Evolutionary conservation across 352 stramenopile genomes (phyloP), one percentile per base, ranked within the genome.

Genomic region (Elongisporangium undulatum): DNA sequence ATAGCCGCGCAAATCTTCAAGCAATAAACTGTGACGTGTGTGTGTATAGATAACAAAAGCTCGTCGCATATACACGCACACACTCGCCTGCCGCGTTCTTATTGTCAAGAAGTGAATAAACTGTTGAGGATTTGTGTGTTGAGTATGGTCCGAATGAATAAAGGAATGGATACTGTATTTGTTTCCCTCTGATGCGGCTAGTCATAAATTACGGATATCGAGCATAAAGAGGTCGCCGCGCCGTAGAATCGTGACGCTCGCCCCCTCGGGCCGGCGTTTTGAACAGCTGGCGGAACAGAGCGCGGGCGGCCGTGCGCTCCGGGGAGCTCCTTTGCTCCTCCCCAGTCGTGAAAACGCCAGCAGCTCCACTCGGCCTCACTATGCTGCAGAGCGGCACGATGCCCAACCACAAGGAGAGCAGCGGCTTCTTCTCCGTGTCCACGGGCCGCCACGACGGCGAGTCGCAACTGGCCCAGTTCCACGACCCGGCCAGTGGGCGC

Each of bases 401-500:
- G 23, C 60, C 23, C 2, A 26, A 26, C 5, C 23, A 2, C 23
- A 26, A 26, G 23, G 23, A 26, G 2, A 5, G 23, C 23, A 26
- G 2, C 23, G 5, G 23, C 23, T 26, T 26, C 23, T 26, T 26
- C 23, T 5, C 2, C 23, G 23, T 26, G 23, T 5, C 23, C 23
- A 26, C 23, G 5, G 5, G 23, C 23, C 23, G 23, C 23, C 2
- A 5, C 2, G 23, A 26, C 23, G 23, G 5, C 23, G 23, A 26
- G 50, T 22, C 68, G 61, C 59, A 62, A 41, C 38, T 23, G 55
- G 49, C 56, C 38, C 55, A 59, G 23, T 70, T 67, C 17, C 59
- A 58, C 22, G 50, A 51, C 58, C 17, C 51, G 19, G 62, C 62
- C 6, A 65, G 72, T 24, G n/a, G n/a, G n/a, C 23, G 23, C 5